Evolutionary conservation across 2,329 filamentous ascomycete species (phyloP).

Genomic region (Chaetoscypha palmicola): DNA sequence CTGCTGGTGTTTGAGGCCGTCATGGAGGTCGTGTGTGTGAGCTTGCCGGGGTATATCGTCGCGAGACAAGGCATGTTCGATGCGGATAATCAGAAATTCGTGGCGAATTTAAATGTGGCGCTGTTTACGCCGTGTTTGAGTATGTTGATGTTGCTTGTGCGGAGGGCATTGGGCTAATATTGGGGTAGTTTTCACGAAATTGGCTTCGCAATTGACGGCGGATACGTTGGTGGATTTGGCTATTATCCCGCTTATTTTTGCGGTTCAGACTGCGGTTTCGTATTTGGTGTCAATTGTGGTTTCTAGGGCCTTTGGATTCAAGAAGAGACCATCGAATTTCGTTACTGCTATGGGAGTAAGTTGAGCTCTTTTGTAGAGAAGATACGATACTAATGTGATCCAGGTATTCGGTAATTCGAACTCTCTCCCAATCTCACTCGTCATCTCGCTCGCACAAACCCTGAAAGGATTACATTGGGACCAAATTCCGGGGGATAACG

Average conservation of each 20-base stretch:
- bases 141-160: too few relatives aligned
- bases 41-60: constrained; percentile 86
- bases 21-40: constrained; percentile 90
- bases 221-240: constrained; percentile 85
- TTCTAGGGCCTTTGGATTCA: constrained; percentile 70
- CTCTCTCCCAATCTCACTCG: constrained; percentile 91
- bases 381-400: constrained; percentile 12
- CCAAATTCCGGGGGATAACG: constrained; percentile 82
- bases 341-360: constrained; percentile 86
- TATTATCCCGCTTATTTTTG: constrained; percentile 91
- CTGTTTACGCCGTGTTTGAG: constrained; percentile 95
- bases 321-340: constrained; percentile 83
- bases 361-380: constrained; percentile 7
- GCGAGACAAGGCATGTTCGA: constrained; percentile 89
- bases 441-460: constrained; percentile 88
- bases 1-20: constrained; percentile 79
- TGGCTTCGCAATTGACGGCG: constrained; percentile 87
- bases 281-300: constrained; percentile 68
- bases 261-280: constrained; percentile 80
- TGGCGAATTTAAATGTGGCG: constrained; percentile 92
- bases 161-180: constrained; percentile 14
- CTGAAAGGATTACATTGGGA: constrained; percentile 91
- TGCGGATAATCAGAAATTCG: constrained; percentile 90
- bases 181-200: constrained; percentile 79
- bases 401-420: constrained; percentile 96